A percentile compares a stretch with the other conserved stretches of the same genome.
Evolutionary conservation across 2,329 filamentous ascomycete genomes (phyloP).

Genomic region (Albophoma yamanashiensis): DNA sequence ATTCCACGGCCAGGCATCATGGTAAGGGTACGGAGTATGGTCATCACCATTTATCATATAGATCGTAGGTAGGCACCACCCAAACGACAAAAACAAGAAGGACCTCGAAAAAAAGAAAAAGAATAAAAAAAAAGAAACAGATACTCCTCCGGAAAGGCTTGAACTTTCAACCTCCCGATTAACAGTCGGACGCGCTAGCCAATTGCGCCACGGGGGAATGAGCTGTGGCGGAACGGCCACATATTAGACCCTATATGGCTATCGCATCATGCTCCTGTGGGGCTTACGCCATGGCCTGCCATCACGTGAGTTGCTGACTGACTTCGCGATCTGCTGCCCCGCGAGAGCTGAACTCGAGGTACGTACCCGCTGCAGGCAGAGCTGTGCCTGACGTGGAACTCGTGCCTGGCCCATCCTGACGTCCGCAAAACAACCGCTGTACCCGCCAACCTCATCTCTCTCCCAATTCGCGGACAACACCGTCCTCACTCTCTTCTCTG

Average conservation of each 20-base stretch:
- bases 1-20: too few relatives aligned
- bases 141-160: conserved; percentile 9
- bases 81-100: too few relatives aligned
- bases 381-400: conserved; percentile 36
- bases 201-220: conserved; percentile 15
- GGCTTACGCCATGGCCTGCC: too few relatives aligned
- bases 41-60: too few relatives aligned
- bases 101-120: too few relatives aligned
- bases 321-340: not conserved
- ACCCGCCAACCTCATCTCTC: not conserved
- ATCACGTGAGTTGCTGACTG: not conserved
- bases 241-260: not conserved
- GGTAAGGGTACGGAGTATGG: too few relatives aligned
- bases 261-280: too few relatives aligned
- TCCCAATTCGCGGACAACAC: not conserved
- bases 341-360: not conserved
- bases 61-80: too few relatives aligned
- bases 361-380: conserved; percentile 18
- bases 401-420: conserved; percentile 3
- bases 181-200: conserved; percentile 53
- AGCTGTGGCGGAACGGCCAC: not conserved
- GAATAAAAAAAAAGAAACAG: not conserved
- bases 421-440: not conserved
- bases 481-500: not conserved
- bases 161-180: conserved; percentile 23